Evolutionary conservation across 2,329 filamentous ascomycete genomes (phyloP).

Genomic region (Xylariaceae sp.): DNA sequence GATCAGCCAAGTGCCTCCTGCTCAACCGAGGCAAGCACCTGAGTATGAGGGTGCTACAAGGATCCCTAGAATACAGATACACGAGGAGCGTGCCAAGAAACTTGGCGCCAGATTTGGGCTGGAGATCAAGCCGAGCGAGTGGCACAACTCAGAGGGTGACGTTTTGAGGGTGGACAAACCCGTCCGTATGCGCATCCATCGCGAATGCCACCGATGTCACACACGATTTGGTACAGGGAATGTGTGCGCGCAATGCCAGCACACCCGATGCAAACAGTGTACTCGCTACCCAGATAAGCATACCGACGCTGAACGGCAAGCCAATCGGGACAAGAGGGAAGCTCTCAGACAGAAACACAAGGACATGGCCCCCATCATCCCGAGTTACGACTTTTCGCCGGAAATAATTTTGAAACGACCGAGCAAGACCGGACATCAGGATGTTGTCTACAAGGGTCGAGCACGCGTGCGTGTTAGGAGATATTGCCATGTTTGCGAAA

Average conservation of each 20-base stretch:
- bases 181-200: constrained; percentile 73
- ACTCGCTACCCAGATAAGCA: constrained; percentile 68
- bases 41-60: constrained; percentile 31
- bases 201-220: constrained; percentile 77
- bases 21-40: constrained; percentile 13
- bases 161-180: constrained; percentile 67
- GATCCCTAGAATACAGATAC: constrained; percentile 47
- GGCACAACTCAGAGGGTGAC: constrained; percentile 50
- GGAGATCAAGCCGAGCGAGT: constrained; percentile 51
- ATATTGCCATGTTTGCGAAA: constrained; percentile 70
- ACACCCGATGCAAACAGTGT: constrained; percentile 77
- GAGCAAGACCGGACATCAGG: constrained; percentile 63
- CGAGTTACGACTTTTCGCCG: constrained; percentile 48
- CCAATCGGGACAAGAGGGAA: constrained; percentile 49
- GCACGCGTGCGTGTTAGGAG: constrained; percentile 70
- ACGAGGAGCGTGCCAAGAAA: constrained; percentile 54
- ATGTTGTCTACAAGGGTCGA: constrained; percentile 64
- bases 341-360: constrained; percentile 51
- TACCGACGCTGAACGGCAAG: constrained; percentile 50
- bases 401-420: constrained; percentile 58
- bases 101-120: constrained; percentile 53
- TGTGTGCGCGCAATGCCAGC: constrained; percentile 72
- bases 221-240: constrained; percentile 69
- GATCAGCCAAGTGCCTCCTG: constrained; percentile 19
- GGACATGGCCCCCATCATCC: constrained; percentile 51